Evolutionary conservation across 2,329 filamentous ascomycete genomes (phyloP), one percentile per base, ranked within the genome.

Genomic region (Fusarium sacchari): DNA sequence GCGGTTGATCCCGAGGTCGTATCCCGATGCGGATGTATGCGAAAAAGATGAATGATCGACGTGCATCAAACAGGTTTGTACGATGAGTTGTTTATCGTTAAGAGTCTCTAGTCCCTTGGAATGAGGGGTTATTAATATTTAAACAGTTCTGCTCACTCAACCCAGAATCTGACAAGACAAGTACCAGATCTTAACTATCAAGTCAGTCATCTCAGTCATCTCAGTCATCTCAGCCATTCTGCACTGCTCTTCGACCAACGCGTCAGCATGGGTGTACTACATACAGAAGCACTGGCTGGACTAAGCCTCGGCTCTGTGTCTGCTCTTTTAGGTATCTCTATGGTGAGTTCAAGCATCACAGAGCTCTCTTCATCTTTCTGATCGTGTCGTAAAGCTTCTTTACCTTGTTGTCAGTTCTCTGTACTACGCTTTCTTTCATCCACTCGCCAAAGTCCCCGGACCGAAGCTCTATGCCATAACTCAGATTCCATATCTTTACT

Each of bases 351-450:
- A 39, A 40, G 34, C 10, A 22, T 5, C 17, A 20, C 7, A 11
- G 17, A 8, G 6, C 9, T 28, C 10, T 13, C 10, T 22, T 28
- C 3, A 40, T 28, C 13, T 20, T 10, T 28, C 50, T 55, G 28
- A 55, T 13, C 1, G 7, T 13, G 13, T 18, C 13, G 6, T 11
- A 37, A 37, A 58, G 55, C 8, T 50, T 24, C 20, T 50, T 24
- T 58, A 58, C 17, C 20, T 58, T 8, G 6, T 37, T 17, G 4
- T 15, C 18, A 30, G 26, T 18, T 17, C 40, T 5, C 5, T 61
- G 0, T 67, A 67, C 34, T 26, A 43, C 24, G 34, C 32, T 13
- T 67, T 61, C 34, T 47, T 67, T 47, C 65, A 67, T 24, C 63
- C 65, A 7, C 63, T 67, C 6, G 22, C 63, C 1, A 67, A 67